Evolutionary conservation across 2,329 filamentous ascomycete genomes (phyloP).

Genomic region (Colletotrichum chrysophilum): DNA sequence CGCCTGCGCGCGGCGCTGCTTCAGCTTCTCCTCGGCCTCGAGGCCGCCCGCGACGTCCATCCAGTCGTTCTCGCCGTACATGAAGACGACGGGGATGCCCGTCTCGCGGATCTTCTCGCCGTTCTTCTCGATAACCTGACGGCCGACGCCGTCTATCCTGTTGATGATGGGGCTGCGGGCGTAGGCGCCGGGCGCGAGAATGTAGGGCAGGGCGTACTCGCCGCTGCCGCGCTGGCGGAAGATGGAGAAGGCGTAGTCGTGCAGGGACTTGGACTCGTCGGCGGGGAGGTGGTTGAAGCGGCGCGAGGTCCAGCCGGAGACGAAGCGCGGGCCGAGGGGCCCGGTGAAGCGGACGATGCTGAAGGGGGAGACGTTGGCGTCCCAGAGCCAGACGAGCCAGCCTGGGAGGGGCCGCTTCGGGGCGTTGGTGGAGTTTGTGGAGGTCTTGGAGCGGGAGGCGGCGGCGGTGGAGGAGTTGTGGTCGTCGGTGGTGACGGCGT

Average conservation of each 20-base stretch:
- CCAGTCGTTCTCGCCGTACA: conserved; percentile 99
- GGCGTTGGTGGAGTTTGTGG: conserved; percentile 37
- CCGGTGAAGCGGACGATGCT: conserved; percentile 87
- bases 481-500: conserved; percentile 50
- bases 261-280: conserved; percentile 81
- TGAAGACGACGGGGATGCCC: conserved; percentile 84
- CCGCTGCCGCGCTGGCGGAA: conserved; percentile 92
- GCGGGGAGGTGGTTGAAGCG: conserved; percentile 88
- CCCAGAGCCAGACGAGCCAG: conserved; percentile 95
- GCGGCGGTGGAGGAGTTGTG: conserved; percentile 27
- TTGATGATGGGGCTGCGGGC: conserved; percentile 87
- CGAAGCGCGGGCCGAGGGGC: conserved; percentile 87
- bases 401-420: conserved; percentile 70
- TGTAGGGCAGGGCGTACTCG: conserved; percentile 91
- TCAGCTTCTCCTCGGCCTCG: conserved; percentile 80
- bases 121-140: conserved; percentile 59
- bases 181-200: conserved; percentile 92
- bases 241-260: conserved; percentile 92
- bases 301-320: conserved; percentile 93
- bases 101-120: conserved; percentile 49
- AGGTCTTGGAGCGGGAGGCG: conserved; percentile 34
- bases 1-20: conserved; percentile 65
- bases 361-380: conserved; percentile 95
- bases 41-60: conserved; percentile 93
- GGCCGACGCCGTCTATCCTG: conserved; percentile 83